Evolutionary conservation across 2,329 filamentous ascomycete genomes (phyloP).

Genomic region (Seiridium cupressi): DNA sequence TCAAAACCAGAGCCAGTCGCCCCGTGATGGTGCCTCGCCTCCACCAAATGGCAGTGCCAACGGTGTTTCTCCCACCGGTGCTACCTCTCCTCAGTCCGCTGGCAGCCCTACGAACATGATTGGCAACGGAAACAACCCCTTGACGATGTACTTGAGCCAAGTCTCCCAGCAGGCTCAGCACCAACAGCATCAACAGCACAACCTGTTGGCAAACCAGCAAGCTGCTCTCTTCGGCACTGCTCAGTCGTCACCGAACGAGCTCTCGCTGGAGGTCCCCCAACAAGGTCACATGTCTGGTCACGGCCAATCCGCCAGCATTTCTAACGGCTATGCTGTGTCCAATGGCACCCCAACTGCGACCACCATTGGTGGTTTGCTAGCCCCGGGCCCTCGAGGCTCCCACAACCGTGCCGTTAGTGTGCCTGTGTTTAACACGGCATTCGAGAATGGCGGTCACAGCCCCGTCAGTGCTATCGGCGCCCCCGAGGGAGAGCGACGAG

Average conservation of each 20-base stretch:
- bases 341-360: conserved; percentile 56
- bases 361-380: conserved; percentile 74
- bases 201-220: conserved; percentile 72
- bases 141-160: conserved; percentile 91
- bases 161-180: conserved; percentile 70
- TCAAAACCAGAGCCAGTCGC: conserved; percentile 62
- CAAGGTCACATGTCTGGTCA: conserved; percentile 59
- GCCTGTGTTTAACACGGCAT: conserved; percentile 66
- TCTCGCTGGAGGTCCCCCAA: conserved; percentile 57
- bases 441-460: conserved; percentile 58
- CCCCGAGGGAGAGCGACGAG: conserved; percentile 55
- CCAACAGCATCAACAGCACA: conserved; percentile 73
- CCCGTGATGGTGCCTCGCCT: conserved; percentile 61
- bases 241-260: conserved; percentile 55
- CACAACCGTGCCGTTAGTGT: conserved; percentile 86
- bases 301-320: conserved; percentile 65
- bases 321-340: conserved; percentile 59
- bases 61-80: conserved; percentile 54
- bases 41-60: conserved; percentile 60
- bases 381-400: conserved; percentile 61
- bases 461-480: conserved; percentile 45
- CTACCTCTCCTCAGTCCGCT: conserved; percentile 54
- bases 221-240: conserved; percentile 77
- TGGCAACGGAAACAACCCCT: conserved; percentile 80
- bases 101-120: conserved; percentile 65